A percentile compares a stretch with the other conserved stretches of the same genome.
Evolutionary conservation across 2,329 filamentous ascomycete genomes (phyloP).

Genomic region (Stromatinia cepivora): DNA sequence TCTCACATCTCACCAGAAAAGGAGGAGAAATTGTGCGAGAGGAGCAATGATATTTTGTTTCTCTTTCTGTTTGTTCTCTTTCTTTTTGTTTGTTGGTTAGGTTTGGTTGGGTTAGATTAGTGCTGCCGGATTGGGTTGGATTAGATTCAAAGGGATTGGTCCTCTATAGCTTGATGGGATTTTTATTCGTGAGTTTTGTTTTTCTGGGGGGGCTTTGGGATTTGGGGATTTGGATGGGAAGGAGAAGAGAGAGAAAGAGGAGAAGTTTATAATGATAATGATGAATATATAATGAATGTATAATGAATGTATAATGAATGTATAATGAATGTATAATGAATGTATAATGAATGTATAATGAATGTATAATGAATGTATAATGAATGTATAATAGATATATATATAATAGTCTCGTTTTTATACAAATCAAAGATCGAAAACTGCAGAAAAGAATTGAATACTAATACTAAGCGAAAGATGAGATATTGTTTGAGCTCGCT

Average conservation of each 20-base stretch:
- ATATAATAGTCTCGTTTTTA: neutral
- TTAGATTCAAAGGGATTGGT: neutral
- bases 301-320: no score
- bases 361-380: no score
- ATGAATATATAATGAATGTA: no score
- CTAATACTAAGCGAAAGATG: neutral
- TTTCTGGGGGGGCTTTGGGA: no score
- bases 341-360: no score
- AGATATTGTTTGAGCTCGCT: neutral
- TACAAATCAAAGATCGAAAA: neutral
- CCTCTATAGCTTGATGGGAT: neutral
- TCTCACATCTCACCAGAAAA: neutral
- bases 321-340: no score
- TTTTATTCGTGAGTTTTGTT: neutral
- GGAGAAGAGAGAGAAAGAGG: no score
- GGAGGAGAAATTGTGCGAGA: neutral
- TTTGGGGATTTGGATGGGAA: no score
- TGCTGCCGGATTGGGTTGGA: neutral
- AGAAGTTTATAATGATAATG: no score
- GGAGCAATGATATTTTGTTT: slow-evolving; percentile 1
- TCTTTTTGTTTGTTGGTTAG: neutral
- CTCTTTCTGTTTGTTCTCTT: neutral
- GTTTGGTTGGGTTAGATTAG: neutral
- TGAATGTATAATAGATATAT: no score
- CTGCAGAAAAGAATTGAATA: neutral